Conservation (phyloP, 345 rosid species). For the Salix dunnii region DNA sequence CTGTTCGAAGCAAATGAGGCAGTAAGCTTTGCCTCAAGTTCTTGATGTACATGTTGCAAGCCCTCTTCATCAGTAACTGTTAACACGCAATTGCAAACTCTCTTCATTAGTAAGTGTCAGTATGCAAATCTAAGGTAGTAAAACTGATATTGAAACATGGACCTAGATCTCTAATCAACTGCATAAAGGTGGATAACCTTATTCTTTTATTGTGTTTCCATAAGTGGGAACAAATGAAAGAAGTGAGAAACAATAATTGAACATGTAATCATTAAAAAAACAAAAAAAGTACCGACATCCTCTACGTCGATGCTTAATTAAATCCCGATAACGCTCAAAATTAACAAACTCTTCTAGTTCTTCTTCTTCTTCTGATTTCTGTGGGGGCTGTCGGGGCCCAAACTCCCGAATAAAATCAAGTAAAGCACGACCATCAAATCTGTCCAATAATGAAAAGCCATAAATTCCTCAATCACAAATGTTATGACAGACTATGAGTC, state of each 20-base stretch:
- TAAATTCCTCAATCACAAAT: background rate
- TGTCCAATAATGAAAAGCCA: slow-evolving; percentile 10
- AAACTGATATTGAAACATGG: slow-evolving; percentile 1
- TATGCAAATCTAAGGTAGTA: slow-evolving; percentile 21
- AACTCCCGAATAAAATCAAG: slow-evolving; percentile 91
- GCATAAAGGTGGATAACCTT: slow-evolving; percentile 8
- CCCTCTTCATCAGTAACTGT: slow-evolving; percentile 90
- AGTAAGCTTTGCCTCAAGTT: slow-evolving; percentile 68
- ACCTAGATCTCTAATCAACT: slow-evolving; percentile 8
- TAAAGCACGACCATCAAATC: slow-evolving; percentile 92
- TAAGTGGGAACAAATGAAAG: slow-evolving; percentile 11
- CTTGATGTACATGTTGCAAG: slow-evolving; percentile 75
- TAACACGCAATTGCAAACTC: slow-evolving; percentile 22
- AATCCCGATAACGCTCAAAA: slow-evolving; percentile 99
- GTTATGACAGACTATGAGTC: background rate
- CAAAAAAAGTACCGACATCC: slow-evolving; percentile 98
- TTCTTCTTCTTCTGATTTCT: slow-evolving; percentile 84
- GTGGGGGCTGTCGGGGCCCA: slow-evolving; percentile 46
- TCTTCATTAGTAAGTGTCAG: slow-evolving; percentile 68
- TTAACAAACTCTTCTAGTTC: slow-evolving; percentile 99
- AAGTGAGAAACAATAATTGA: slow-evolving; percentile 16
- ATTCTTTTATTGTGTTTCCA: slow-evolving; percentile 18
- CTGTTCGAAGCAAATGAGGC: slow-evolving; percentile 57
- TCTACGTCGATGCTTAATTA: slow-evolving; percentile 99
- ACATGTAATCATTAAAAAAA: slow-evolving; percentile 16